Conservation (phyloP, 176 grass and related monocot species). For the Calamus simplicifolius region DNA sequence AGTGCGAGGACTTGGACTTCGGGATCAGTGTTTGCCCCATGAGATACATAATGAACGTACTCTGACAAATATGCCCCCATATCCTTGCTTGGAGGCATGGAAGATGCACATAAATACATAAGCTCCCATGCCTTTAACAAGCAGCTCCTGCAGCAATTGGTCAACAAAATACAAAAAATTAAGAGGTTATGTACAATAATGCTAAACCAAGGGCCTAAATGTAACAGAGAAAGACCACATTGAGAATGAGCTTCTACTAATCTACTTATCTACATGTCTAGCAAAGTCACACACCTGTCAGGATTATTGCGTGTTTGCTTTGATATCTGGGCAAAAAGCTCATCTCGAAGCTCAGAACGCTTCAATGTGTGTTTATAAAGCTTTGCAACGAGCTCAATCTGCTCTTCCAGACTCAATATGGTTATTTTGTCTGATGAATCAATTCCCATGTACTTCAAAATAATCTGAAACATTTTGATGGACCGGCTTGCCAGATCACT, state of each 20-base stretch:
- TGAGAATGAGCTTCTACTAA: no score
- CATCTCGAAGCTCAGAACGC: conserved; percentile 94
- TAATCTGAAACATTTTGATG: conserved; percentile 85
- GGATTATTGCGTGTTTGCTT: conserved; percentile 98
- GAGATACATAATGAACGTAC: conserved; percentile 92
- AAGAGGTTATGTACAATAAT: not conserved
- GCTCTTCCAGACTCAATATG: conserved; percentile 74
- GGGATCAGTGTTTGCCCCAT: conserved; percentile 69
- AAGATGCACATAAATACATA: conserved; percentile 95
- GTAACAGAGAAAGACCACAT: no score
- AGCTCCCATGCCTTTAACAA: conserved; percentile 93
- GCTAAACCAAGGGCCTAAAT: no score
- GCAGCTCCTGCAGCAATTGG: conserved; percentile 45
- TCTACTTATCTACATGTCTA: no score
- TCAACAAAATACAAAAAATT: not conserved
- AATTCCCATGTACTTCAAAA: conserved; percentile 92
- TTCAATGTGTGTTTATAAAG: conserved; percentile 96
- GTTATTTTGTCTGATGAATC: conserved; percentile 55
- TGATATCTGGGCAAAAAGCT: conserved; percentile 89
- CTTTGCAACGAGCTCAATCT: conserved; percentile 78
- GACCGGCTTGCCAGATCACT: conserved; percentile 79
- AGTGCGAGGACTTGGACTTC: conserved; percentile 75
- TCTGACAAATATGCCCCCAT: conserved; percentile 98
- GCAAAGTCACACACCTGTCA: conserved; percentile 41
- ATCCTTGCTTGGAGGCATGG: conserved; percentile 99